Percentiles rank a stretch among this genome's conserved stretches.
Evolutionary conservation across 2,329 filamentous ascomycete genomes (phyloP).

Genomic region (Monosporascus sp.): DNA sequence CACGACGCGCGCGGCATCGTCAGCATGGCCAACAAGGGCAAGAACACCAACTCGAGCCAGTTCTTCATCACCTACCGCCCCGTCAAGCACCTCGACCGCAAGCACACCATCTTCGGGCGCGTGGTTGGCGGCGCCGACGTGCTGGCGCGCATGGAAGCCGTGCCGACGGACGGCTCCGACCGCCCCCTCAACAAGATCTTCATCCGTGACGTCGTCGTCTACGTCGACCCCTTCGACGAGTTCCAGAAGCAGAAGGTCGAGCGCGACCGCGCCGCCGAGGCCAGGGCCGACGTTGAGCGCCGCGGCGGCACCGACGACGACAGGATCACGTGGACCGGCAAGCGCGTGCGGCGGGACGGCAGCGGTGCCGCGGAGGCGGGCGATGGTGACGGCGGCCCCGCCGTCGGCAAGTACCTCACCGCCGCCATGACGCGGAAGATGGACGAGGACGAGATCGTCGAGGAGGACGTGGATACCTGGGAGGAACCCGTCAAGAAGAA

Average conservation of each 20-base stretch:
- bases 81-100: constrained; percentile 80
- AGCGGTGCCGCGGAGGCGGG: not conserved
- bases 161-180: constrained; percentile 69
- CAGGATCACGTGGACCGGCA: constrained; percentile 34
- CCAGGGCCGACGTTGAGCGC: constrained; percentile 56
- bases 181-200: constrained; percentile 71
- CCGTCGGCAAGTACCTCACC: constrained; percentile 79
- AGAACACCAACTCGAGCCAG: constrained; percentile 93
- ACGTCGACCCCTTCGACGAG: constrained; percentile 92
- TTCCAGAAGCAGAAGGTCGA: constrained; percentile 72
- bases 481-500: constrained; percentile 79
- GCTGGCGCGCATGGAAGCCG: constrained; percentile 70
- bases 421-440: constrained; percentile 37
- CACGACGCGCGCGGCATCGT: constrained; percentile 76
- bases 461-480: constrained; percentile 58
- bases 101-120: constrained; percentile 93
- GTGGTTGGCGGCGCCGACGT: constrained; percentile 73
- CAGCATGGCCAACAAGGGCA: constrained; percentile 98
- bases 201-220: constrained; percentile 79
- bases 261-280: constrained; percentile 51
- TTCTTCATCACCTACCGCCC: constrained; percentile 91
- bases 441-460: constrained; percentile 50
- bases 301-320: constrained; percentile 80
- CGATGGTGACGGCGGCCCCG: constrained; percentile 16
- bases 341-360: not conserved